Percentiles rank a stretch among this genome's conserved stretches.
phyloP scores from a whole-genome alignment of 2,329 filamentous ascomycete species.

The Trichoderma lentiforme region DNA sequence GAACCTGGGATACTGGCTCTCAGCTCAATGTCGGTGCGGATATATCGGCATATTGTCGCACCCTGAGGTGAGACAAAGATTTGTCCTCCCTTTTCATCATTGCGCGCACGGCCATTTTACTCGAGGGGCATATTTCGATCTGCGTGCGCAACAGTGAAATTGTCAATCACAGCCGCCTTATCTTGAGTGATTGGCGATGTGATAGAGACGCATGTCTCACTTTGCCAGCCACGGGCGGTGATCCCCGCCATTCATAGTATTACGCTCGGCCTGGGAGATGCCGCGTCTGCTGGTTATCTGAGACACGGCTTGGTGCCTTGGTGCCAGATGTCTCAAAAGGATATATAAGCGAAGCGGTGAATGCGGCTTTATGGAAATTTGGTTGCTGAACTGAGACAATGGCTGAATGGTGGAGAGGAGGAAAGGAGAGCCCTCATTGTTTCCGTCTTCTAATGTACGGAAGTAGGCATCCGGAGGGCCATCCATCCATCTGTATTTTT shows the following conservation, averaged over 20 bases:
- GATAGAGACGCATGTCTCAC: neutral
- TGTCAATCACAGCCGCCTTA: neutral
- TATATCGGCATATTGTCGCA: neutral
- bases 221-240: neutral
- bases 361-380: neutral
- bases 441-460: neutral
- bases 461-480: neutral
- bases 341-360: neutral
- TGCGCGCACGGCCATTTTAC: neutral
- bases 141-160: neutral
- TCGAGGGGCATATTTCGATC: neutral
- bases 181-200: neutral
- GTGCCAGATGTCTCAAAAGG: neutral
- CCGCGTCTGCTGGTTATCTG: neutral
- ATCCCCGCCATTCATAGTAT: neutral
- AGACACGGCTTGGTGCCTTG: neutral
- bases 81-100: neutral
- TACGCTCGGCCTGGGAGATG: neutral
- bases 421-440: neutral
- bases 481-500: neutral
- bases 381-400: neutral
- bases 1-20: neutral
- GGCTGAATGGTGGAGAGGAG: neutral
- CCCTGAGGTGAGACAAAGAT: neutral
- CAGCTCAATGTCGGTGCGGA: neutral